Evolutionary conservation across 306 rosid species (phyloP).

Genomic region (Leucaena leucocephala): DNA sequence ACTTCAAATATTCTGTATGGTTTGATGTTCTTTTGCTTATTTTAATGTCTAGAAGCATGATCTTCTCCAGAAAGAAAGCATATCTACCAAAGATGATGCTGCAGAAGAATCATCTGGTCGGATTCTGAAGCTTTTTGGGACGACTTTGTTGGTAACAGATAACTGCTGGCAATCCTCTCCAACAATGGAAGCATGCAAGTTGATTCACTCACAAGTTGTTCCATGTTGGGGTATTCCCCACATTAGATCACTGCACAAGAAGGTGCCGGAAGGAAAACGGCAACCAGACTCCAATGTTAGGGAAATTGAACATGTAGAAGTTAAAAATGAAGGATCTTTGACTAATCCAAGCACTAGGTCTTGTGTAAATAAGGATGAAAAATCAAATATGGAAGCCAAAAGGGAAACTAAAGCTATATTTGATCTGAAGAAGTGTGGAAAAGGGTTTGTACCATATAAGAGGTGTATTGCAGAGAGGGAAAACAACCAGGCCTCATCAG

Average conservation of each 20-base stretch:
- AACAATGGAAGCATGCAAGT: background rate
- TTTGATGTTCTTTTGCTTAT: slow-evolving; percentile 30
- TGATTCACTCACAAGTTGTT: background rate
- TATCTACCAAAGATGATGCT: slow-evolving; percentile 37
- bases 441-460: slow-evolving; percentile 82
- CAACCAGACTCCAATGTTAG: slow-evolving; percentile 32
- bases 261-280: slow-evolving; percentile 8
- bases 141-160: slow-evolving; percentile 54
- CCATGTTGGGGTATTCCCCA: slow-evolving; percentile 48
- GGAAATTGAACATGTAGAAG: slow-evolving; percentile 38
- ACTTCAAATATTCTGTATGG: background rate
- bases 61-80: slow-evolving; percentile 40
- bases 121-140: slow-evolving; percentile 75
- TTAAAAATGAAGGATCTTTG: slow-evolving; percentile 53
- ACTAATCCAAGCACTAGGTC: slow-evolving; percentile 56
- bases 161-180: slow-evolving; percentile 43
- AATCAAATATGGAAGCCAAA: slow-evolving; percentile 36
- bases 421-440: slow-evolving; percentile 37
- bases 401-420: slow-evolving; percentile 11
- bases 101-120: slow-evolving; percentile 47
- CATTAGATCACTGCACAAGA: slow-evolving; percentile 39
- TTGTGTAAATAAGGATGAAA: slow-evolving; percentile 40
- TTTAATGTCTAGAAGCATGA: slow-evolving; percentile 52
- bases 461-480: slow-evolving; percentile 59
- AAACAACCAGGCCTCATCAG: slow-evolving; percentile 17